Base-by-base conservation (phyloP, 441 rosid genomes). In the Kokia cookei region DNA sequence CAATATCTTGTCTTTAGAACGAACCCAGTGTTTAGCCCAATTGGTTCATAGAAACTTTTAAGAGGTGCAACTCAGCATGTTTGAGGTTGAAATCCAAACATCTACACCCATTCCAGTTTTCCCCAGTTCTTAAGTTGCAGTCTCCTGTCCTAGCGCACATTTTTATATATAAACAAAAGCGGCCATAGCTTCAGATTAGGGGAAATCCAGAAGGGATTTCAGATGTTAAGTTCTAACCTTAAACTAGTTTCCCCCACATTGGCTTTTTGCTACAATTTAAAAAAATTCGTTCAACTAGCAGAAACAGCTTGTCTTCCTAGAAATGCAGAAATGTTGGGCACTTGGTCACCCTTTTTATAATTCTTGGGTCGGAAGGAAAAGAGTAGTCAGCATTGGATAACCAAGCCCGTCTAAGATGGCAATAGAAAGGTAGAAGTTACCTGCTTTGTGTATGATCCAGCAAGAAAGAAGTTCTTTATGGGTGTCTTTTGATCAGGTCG, bases 401-500 rank as follows among this genome's bases (percentile, higher is more conserved):
- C 32, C 8, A 22, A 57, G 24, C 40, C 27, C 15, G 27, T 71
- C 24, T 58, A 24, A 57, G 45, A 45, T 35, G 22, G 32, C 47
- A 40, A 12, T 6, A 14, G 64, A 65, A 71, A 58, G 32, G 61
- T 55, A 51, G 69, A 60, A 43, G 50, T 74, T 77, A 93, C 99
- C 98, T 93, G 98, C 77, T 92, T 96, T 67, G 99, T 92, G 75
- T 96, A 92, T 3, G 99, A 96, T 55, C 99, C 97, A 9, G 99
- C 91, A 1, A 96, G 97, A 88, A 93, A 93, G 83, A 96, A 96
- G 77, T 93, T 96, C 79, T 85, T 88, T 40, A 93, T 78, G 0
- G 99, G 99, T 2, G 99, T 93, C 86, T 82, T 96, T 77, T 96
- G 99, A 84, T 96, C 96, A 1, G 99, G 99, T 74, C 99, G 82